phyloP scores from a whole-genome alignment of 148 eudicot species.

The Euryodendron excelsum region DNA sequence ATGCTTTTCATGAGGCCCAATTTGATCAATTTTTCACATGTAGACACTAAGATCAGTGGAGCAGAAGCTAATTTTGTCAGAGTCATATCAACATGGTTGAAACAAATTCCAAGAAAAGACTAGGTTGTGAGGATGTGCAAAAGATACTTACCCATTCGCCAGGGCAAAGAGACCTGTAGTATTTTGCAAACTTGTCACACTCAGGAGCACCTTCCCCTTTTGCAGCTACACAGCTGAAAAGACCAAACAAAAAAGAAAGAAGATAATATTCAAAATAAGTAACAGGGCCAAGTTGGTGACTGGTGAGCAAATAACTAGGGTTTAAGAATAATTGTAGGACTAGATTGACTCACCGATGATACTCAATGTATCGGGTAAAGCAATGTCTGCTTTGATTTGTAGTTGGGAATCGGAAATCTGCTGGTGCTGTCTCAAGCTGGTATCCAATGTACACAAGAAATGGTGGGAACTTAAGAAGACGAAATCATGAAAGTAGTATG shows the following conservation, averaged over 20 bases:
- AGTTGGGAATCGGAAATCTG: slow-evolving; percentile 93
- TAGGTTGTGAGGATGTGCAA: not conserved
- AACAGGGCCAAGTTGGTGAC: not conserved
- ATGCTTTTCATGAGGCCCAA: not conserved
- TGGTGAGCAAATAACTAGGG: not conserved
- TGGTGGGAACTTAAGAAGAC: slow-evolving; percentile 12
- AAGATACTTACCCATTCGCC: slow-evolving; percentile 51
- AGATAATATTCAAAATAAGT: not conserved
- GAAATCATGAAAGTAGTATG: not conserved
- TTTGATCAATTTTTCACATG: not conserved
- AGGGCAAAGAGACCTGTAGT: slow-evolving; percentile 61
- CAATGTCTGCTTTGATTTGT: slow-evolving; percentile 95
- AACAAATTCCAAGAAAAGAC: not conserved
- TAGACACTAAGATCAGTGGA: too few relatives aligned
- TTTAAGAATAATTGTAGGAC: not conserved
- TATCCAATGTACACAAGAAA: not conserved
- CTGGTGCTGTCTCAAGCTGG: slow-evolving; percentile 94
- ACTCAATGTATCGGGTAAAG: slow-evolving; percentile 90
- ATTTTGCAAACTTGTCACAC: slow-evolving; percentile 57
- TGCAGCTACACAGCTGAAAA: slow-evolving; percentile 48
- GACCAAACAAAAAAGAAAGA: slow-evolving; percentile 1
- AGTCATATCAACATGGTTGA: not conserved
- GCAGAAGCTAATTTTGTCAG: not conserved
- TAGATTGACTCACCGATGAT: slow-evolving; percentile 61
- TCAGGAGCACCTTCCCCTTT: slow-evolving; percentile 55